A percentile compares a stretch with the other conserved stretches of the same genome.
Evolutionary conservation across 2,329 filamentous ascomycete species (phyloP).

Genomic region (Aureobasidium sp.): DNA sequence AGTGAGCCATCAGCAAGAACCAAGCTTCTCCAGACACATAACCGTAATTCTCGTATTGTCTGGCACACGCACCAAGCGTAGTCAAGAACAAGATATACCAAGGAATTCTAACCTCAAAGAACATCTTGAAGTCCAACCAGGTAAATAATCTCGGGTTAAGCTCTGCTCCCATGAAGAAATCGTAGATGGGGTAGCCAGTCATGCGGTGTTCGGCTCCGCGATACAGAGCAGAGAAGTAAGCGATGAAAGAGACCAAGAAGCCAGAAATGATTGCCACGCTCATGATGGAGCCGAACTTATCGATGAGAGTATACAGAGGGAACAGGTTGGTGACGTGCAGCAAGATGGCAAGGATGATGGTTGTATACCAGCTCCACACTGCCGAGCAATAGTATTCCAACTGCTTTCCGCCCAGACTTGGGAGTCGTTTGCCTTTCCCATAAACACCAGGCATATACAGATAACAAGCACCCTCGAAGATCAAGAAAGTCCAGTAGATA

Average conservation of each 20-base stretch:
- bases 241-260: constrained; percentile 68
- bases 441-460: constrained; percentile 74
- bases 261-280: constrained; percentile 84
- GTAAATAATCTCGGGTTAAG: constrained; percentile 66
- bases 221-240: constrained; percentile 71
- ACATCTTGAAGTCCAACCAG: constrained; percentile 80
- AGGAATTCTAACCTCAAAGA: constrained; percentile 78
- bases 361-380: constrained; percentile 74
- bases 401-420: constrained; percentile 70
- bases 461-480: constrained; percentile 75
- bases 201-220: constrained; percentile 80
- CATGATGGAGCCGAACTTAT: constrained; percentile 84
- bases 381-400: constrained; percentile 87
- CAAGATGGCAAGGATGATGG: constrained; percentile 57
- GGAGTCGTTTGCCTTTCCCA: constrained; percentile 74
- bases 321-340: constrained; percentile 76
- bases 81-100: constrained; percentile 79
- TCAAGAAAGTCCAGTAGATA: constrained; percentile 85
- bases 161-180: constrained; percentile 80
- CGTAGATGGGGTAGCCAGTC: constrained; percentile 70
- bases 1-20: constrained; percentile 80
- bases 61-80: constrained; percentile 62
- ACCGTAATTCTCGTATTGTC: constrained; percentile 76
- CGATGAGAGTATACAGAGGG: constrained; percentile 77
- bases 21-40: constrained; percentile 72